Evolutionary conservation across 1,284 basidiomycete genomes (phyloP).

Genomic region (Fomitopsis schrenkii): DNA sequence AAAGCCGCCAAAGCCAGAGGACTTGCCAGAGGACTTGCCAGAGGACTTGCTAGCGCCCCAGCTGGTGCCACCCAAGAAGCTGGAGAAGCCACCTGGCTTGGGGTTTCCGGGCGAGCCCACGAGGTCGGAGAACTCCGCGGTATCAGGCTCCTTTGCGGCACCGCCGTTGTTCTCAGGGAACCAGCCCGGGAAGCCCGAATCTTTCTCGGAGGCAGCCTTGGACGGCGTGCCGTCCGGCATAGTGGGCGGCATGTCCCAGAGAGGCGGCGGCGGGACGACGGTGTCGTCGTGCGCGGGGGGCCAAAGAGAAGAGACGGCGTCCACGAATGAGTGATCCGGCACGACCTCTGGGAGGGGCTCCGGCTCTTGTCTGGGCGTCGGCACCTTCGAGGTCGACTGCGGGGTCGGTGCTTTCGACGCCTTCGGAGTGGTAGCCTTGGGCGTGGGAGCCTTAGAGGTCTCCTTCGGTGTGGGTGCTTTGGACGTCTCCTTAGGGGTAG

Average conservation of each 20-base stretch:
- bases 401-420: conserved; percentile 20
- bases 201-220: neutral
- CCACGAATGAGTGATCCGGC: neutral
- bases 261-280: conserved; percentile 2
- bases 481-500: conserved; percentile 15
- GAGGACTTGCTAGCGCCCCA: conserved; percentile 3
- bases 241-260: conserved; percentile 1
- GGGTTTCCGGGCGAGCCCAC: conserved; percentile 8
- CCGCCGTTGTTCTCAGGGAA: neutral
- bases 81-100: conserved; percentile 18
- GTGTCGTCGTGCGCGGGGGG: neutral
- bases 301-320: neutral
- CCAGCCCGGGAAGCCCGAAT: neutral
- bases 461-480: conserved; percentile 16
- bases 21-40: conserved; percentile 2
- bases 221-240: neutral
- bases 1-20: conserved; percentile 4
- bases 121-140: conserved; percentile 16
- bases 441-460: conserved; percentile 20
- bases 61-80: conserved; percentile 16
- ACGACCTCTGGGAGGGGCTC: conserved; percentile 12
- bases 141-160: neutral
- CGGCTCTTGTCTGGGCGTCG: conserved; percentile 11
- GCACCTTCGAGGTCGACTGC: conserved; percentile 11
- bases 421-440: conserved; percentile 9